phyloP scores from a whole-genome alignment of 1,284 basidiomycete genomes.

The Apiotrichum domesticum region DNA sequence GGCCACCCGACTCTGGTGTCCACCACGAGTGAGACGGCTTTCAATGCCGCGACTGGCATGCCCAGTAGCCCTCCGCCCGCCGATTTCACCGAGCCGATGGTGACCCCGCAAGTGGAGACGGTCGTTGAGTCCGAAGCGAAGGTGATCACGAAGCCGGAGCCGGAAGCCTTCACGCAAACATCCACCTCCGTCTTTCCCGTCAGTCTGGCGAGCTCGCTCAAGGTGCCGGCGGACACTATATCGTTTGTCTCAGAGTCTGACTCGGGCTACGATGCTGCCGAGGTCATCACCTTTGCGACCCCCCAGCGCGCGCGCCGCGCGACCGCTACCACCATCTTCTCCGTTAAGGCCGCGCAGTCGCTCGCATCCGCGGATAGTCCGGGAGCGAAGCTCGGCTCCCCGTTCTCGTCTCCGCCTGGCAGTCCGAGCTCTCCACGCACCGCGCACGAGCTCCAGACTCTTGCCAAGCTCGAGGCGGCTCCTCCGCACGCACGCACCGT shows the following conservation, averaged over 20 bases:
- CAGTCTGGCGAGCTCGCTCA: too few relatives aligned
- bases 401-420: neutral
- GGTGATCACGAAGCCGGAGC: too few relatives aligned
- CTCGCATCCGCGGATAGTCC: neutral
- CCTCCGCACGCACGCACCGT: neutral
- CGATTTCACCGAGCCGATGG: neutral
- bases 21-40: neutral
- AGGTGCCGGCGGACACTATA: too few relatives aligned
- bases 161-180: too few relatives aligned
- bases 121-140: neutral
- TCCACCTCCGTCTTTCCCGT: too few relatives aligned
- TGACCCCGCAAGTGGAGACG: neutral
- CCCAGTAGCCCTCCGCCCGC: neutral
- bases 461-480: neutral
- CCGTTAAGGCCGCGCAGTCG: neutral
- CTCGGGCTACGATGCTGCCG: conserved; percentile 1
- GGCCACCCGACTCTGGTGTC: neutral
- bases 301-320: conserved; percentile 1
- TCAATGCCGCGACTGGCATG: neutral
- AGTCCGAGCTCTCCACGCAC: neutral
- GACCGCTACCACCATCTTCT: neutral
- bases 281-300: conserved; percentile 4
- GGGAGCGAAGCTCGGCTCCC: neutral
- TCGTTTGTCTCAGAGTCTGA: neutral
- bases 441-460: neutral